Conservation (phyloP, 805 yeast species). For the Kurtzmaniella cleridarum region DNA sequence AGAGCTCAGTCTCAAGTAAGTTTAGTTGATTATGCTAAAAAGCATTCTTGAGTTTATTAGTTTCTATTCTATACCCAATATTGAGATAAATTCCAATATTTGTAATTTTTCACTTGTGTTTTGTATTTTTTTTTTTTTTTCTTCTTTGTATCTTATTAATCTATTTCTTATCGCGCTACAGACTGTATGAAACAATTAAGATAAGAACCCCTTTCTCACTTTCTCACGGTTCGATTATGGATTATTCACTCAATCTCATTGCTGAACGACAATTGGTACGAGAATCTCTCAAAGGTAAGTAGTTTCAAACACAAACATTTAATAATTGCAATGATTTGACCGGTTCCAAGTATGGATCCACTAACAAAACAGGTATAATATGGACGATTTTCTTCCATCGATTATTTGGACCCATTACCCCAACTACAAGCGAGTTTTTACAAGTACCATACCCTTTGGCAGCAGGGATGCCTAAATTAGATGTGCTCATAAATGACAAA, state of each 20-base stretch:
- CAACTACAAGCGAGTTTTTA: constrained; percentile 49
- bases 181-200: too few species aligned
- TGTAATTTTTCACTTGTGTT: too few species aligned
- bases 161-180: too few species aligned
- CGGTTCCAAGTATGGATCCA: background rate
- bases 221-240: constrained; percentile 23
- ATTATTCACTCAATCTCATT: constrained; percentile 40
- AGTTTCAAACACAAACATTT: background rate
- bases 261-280: constrained; percentile 50
- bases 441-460: constrained; percentile 57
- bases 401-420: constrained; percentile 58
- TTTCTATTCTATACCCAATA: too few species aligned
- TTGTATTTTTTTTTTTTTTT: too few species aligned
- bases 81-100: too few species aligned
- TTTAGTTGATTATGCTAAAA: too few species aligned
- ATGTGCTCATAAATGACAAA: constrained; percentile 33
- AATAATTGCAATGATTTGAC: background rate
- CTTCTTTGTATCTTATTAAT: too few species aligned
- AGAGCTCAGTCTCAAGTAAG: too few species aligned
- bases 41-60: too few species aligned
- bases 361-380: constrained; percentile 41
- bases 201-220: too few species aligned
- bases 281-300: constrained; percentile 51
- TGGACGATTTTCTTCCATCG: constrained; percentile 68
- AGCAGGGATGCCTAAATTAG: constrained; percentile 44